Evolutionary conservation across 768 basidiomycete genomes (phyloP), one percentile per base, ranked within the genome.

Genomic region (Hericium coralloides): DNA sequence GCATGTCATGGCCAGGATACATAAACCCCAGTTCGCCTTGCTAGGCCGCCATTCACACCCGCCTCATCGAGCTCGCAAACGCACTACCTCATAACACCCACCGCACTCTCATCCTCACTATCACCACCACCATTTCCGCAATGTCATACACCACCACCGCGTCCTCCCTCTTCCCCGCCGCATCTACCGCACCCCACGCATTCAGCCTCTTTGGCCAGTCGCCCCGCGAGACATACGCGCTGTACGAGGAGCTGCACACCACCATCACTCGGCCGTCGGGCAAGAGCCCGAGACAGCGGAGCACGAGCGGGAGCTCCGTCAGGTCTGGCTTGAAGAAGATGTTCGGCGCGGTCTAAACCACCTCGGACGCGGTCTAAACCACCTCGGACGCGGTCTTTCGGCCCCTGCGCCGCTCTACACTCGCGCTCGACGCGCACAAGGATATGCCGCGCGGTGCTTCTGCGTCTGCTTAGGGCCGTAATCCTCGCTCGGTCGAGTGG

Each of bases 201-300:
- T 65, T 62, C 63, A 18, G 60, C 23, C 39, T 58, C 47, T 53
- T 61, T 15, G 53, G 53, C 38, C 63, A 63, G n/a, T 60, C 63
- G 10, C 64, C 64, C 6, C 64, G 64, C 25, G 64, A 65, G 56
- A 60, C 53, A n/a, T 61, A 62, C 53, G 53, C 52, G 18, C 43
- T 62, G 49, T 58, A 57, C 55, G 64, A 64, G 38, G 64, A 63
- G 36, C 56, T 65, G 12, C 36, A 52, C 15, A 15, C 38, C 22
- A 50, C 50, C 38, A 36, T 61, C 48, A 22, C 47, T 37, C 52
- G 56, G 17, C 38, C 58, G 15, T 12, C 53, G n/a, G 23, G 31
- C 37, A 8, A 31, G 6, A 12, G 47, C 12, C 25, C 37, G 47
- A 49, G 49, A 53, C 60, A 54, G 49, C 55, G 54, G 54, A 58